phyloP scores from a whole-genome alignment of 805 yeast genomes.

The Candida coleopterorum region DNA sequence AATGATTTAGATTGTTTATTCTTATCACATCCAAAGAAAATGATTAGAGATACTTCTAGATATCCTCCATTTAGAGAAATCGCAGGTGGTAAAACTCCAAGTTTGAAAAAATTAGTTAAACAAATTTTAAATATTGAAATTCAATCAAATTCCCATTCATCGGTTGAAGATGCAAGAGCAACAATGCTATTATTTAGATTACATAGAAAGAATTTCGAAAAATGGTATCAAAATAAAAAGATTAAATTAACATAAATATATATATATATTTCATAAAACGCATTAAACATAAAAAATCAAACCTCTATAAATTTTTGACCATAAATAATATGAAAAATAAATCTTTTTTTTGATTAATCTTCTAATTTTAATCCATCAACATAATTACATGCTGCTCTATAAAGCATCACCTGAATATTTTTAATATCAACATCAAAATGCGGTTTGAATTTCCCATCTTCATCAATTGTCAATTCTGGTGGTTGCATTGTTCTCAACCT shows the following conservation, averaged over 20 bases:
- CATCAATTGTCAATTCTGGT: conserved; percentile 9
- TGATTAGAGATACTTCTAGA: conserved; percentile 71
- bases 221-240: conserved; percentile 10
- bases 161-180: conserved; percentile 87
- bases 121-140: conserved; percentile 56
- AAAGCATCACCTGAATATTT: conserved; percentile 28
- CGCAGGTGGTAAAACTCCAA: conserved; percentile 67
- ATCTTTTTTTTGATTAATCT: conserved; percentile 13
- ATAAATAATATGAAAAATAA: not conserved
- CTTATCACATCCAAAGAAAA: conserved; percentile 59
- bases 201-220: conserved; percentile 60
- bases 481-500: conserved; percentile 8
- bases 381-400: conserved; percentile 31
- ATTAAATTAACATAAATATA: not conserved
- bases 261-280: conserved; percentile 1
- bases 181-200: conserved; percentile 76
- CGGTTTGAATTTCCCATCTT: conserved; percentile 7
- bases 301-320: conserved; percentile 1
- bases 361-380: conserved; percentile 34
- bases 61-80: conserved; percentile 55
- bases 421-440: conserved; percentile 16
- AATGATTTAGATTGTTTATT: conserved; percentile 71
- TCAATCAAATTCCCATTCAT: conserved; percentile 74
- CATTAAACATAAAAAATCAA: not conserved
- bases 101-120: conserved; percentile 59